Conservation (phyloP, 345 rosid species). For the Camelina laxa region DNA sequence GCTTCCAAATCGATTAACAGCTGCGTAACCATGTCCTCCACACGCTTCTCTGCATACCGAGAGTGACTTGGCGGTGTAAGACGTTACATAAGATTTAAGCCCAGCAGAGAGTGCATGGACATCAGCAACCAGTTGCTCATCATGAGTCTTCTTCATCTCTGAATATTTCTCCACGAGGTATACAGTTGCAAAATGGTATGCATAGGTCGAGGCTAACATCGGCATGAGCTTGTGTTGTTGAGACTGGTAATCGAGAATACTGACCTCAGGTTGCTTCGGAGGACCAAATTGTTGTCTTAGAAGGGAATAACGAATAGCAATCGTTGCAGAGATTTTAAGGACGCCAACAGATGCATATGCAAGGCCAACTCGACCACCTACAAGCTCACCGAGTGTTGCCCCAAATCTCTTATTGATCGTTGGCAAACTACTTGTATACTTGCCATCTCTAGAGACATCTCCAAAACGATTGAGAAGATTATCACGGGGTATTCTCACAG, state of each 20-base stretch:
- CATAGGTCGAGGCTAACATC: slow-evolving; percentile 94
- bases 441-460: slow-evolving; percentile 91
- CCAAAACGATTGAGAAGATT: slow-evolving; percentile 98
- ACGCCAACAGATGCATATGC: slow-evolving; percentile 89
- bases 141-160: slow-evolving; percentile 82
- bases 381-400: slow-evolving; percentile 97
- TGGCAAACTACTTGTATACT: slow-evolving; percentile 89
- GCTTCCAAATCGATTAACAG: slow-evolving; percentile 94
- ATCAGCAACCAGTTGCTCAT: slow-evolving; percentile 82
- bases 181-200: slow-evolving; percentile 83
- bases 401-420: slow-evolving; percentile 93
- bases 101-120: slow-evolving; percentile 97
- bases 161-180: slow-evolving; percentile 78
- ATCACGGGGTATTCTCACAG: slow-evolving; percentile 92
- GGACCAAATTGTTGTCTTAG: slow-evolving; percentile 98
- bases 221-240: slow-evolving; percentile 99
- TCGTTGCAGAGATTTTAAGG: slow-evolving; percentile 77
- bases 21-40: slow-evolving; percentile 99
- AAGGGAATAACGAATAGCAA: slow-evolving; percentile 87
- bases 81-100: slow-evolving; percentile 93
- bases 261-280: slow-evolving; percentile 92
- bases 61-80: slow-evolving; percentile 84
- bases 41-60: slow-evolving; percentile 95
- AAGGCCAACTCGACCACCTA: slow-evolving; percentile 94
- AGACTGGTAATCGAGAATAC: slow-evolving; percentile 97